Percentiles rank a stretch among this genome's conserved stretches.
These are phyloP conservation scores for Diaporthe ampelina DNA, from an alignment of 2,329 filamentous ascomycete species.

Conservation along the genomic window DNA sequence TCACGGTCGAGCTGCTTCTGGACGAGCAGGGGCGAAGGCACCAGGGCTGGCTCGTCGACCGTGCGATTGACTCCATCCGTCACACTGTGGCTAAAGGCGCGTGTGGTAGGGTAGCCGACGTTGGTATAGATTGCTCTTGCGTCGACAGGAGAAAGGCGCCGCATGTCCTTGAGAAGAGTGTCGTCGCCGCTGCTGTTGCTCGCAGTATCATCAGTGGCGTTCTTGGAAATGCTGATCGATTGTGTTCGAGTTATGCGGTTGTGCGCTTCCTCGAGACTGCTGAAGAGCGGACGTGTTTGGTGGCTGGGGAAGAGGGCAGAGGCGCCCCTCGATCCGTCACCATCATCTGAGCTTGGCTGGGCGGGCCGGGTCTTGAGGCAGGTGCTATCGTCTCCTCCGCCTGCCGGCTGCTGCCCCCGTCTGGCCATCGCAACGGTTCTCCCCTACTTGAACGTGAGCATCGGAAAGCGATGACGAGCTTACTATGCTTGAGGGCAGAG, in stretches of 20 bases:
- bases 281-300: slow-evolving; percentile 53
- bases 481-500: neutral
- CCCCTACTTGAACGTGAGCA: neutral
- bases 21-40: slow-evolving; percentile 37
- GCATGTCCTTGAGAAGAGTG: slow-evolving; percentile 24
- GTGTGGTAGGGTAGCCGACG: neutral
- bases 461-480: neutral
- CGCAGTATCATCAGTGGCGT: slow-evolving; percentile 26
- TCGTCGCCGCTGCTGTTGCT: slow-evolving; percentile 5
- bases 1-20: slow-evolving; percentile 3
- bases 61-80: slow-evolving; percentile 21
- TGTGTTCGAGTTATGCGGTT: slow-evolving; percentile 53
- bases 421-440: neutral
- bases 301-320: slow-evolving; percentile 41
- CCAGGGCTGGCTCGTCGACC: slow-evolving; percentile 14
- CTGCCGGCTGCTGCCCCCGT: neutral
- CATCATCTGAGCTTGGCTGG: slow-evolving; percentile 2
- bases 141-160: slow-evolving; percentile 7
- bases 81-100: slow-evolving; percentile 21
- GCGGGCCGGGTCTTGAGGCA: neutral
- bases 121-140: slow-evolving; percentile 24
- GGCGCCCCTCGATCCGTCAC: neutral
- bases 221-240: slow-evolving; percentile 23
- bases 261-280: slow-evolving; percentile 55
- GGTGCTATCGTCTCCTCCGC: neutral